Evolutionary conservation across 768 basidiomycete species (phyloP).

Genomic region (Suillus placidus): DNA sequence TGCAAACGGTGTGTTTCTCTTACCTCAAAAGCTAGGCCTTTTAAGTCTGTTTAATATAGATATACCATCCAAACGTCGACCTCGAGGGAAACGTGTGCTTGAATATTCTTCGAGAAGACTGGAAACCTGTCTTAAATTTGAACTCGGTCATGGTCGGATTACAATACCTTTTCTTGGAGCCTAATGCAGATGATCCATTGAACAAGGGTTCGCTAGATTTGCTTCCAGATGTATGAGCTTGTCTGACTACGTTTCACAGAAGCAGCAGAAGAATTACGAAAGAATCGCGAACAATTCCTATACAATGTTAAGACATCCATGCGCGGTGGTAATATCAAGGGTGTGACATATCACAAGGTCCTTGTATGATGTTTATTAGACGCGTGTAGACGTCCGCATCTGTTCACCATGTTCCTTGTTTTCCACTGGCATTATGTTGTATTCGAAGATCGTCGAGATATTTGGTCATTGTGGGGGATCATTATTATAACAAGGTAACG

Average conservation of each 20-base stretch:
- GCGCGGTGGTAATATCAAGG: slow-evolving; percentile 78
- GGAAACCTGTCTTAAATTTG: slow-evolving; percentile 98
- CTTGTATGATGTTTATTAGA: slow-evolving; percentile 39
- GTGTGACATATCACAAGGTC: slow-evolving; percentile 81
- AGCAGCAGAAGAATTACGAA: slow-evolving; percentile 92
- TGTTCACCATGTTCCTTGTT: slow-evolving; percentile 5
- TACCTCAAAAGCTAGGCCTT: slow-evolving; percentile 2
- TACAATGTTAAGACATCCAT: slow-evolving; percentile 87
- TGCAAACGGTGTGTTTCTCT: slow-evolving; percentile 69
- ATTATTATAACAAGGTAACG: slow-evolving; percentile 3
- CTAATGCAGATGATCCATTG: slow-evolving; percentile 96
- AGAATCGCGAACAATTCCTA: slow-evolving; percentile 82
- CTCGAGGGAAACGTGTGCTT: slow-evolving; percentile 98
- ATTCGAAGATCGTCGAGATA: neutral
- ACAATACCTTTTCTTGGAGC: slow-evolving; percentile 98
- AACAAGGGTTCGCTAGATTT: slow-evolving; percentile 84
- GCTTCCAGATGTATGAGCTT: slow-evolving; percentile 1
- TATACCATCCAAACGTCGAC: slow-evolving; percentile 99
- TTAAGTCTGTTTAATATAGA: slow-evolving; percentile 50
- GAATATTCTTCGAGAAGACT: slow-evolving; percentile 98
- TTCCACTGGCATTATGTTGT: neutral
- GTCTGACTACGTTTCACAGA: slow-evolving; percentile 52
- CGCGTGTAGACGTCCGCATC: slow-evolving; percentile 13
- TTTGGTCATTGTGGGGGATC: slow-evolving; percentile 1
- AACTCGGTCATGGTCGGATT: slow-evolving; percentile 98